Conservation (phyloP, 176 grass and related monocot species). For the Aegilops longissima region DNA sequence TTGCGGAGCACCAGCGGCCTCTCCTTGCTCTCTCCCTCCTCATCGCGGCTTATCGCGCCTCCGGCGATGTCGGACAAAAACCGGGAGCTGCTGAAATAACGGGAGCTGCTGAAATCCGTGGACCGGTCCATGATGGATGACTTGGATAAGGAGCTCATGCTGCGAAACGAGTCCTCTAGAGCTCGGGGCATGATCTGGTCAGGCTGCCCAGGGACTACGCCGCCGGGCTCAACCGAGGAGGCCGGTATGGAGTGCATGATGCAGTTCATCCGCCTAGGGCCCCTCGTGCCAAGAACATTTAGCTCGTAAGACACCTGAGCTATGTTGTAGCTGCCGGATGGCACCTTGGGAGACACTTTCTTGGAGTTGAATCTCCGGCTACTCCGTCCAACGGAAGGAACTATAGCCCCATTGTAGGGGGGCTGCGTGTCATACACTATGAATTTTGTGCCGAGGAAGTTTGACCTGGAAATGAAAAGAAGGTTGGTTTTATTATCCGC, state of each 20-base stretch:
- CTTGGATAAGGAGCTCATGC: conserved; percentile 69
- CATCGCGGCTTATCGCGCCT: background rate
- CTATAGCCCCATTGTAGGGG: conserved; percentile 55
- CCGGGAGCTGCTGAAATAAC: conserved; percentile 66
- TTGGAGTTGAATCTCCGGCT: conserved; percentile 80
- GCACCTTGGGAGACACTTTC: conserved; percentile 93
- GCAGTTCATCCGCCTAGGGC: conserved; percentile 93
- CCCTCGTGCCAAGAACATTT: conserved; percentile 90
- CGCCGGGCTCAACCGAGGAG: conserved; percentile 66
- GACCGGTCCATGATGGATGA: conserved; percentile 72
- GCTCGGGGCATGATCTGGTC: conserved; percentile 62
- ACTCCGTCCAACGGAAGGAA: conserved; percentile 41
- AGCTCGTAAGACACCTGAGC: conserved; percentile 90
- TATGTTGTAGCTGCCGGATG: conserved; percentile 80
- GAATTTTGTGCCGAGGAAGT: conserved; percentile 96
- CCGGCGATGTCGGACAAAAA: conserved; percentile 49
- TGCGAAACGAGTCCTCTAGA: conserved; percentile 79
- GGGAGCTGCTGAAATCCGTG: conserved; percentile 67
- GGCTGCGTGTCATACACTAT: conserved; percentile 89
- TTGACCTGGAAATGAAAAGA: conserved; percentile 61
- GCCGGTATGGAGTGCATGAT: conserved; percentile 91
- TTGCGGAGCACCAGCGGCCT: conserved; percentile 86
- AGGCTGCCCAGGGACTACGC: conserved; percentile 78
- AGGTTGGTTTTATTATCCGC: background rate
- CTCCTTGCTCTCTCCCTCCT: conserved; percentile 54